Percentiles rank a stretch among this genome's conserved stretches.
These are phyloP conservation scores for Cudoniella acicularis DNA, from an alignment of 495 filamentous ascomycete species.

Conservation along the genomic window DNA sequence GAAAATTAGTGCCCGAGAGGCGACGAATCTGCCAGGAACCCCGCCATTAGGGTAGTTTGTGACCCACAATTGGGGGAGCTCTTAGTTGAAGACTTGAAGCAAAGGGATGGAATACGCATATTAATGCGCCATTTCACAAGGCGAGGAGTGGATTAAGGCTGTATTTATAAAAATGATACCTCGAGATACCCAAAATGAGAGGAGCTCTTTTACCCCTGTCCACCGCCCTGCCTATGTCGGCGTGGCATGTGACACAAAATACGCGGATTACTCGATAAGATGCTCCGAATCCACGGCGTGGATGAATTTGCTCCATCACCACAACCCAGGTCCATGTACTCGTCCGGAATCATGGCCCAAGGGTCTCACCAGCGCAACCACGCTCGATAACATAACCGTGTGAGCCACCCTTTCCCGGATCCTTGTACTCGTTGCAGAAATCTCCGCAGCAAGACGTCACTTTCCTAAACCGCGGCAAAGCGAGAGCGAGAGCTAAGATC, in stretches of 20 bases:
- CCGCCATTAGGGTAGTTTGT: neutral
- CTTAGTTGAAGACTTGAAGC: neutral
- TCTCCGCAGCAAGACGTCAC: slow-evolving; percentile 19
- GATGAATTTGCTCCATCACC: neutral
- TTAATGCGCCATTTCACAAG: neutral
- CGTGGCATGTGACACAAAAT: neutral
- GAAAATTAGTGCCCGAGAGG: no score
- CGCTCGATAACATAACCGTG: neutral
- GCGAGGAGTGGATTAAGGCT: neutral
- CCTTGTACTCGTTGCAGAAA: neutral
- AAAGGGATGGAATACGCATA: neutral
- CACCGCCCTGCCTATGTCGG: neutral
- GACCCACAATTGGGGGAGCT: neutral
- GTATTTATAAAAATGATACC: neutral
- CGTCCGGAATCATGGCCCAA: neutral
- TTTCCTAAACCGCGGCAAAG: slow-evolving; percentile 21
- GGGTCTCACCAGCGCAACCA: neutral
- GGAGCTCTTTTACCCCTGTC: neutral
- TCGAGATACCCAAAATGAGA: neutral
- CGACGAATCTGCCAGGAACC: neutral
- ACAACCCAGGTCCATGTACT: neutral
- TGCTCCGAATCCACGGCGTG: neutral
- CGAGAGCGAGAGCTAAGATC: slow-evolving; percentile 10
- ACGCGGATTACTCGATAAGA: neutral
- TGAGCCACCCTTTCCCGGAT: neutral